Evolutionary conservation across 257 asterid genomes (phyloP).

Genomic region (Solanum clarkiae): DNA sequence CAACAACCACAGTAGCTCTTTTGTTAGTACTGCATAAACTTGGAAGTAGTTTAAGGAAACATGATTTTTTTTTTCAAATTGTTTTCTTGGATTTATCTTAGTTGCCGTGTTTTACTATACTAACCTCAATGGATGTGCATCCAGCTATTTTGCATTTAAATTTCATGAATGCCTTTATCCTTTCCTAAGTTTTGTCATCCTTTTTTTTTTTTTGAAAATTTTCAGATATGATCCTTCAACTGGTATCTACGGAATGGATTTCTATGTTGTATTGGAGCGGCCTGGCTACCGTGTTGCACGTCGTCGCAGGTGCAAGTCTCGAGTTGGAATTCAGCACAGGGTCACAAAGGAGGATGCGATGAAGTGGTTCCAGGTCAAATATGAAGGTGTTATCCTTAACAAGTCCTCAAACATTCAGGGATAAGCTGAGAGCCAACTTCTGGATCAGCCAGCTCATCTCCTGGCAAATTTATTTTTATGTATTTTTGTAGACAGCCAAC

Average conservation of each 20-base stretch:
- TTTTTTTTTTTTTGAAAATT: neutral
- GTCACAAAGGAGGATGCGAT: slow-evolving; percentile 65
- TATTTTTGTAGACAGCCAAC: slow-evolving; percentile 2
- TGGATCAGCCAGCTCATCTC: neutral
- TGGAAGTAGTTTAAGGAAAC: neutral
- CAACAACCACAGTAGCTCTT: neutral
- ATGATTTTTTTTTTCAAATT: neutral
- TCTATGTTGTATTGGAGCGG: slow-evolving; percentile 55
- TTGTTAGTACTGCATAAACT: neutral
- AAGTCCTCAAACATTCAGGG: slow-evolving; percentile 41
- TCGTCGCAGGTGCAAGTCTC: slow-evolving; percentile 68
- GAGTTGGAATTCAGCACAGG: slow-evolving; percentile 74
- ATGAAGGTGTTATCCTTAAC: slow-evolving; percentile 72
- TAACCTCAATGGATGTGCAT: neutral
- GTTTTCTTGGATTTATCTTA: neutral
- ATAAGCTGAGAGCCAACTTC: neutral
- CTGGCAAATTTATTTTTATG: neutral
- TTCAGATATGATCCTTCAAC: slow-evolving; percentile 71
- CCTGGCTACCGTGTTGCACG: slow-evolving; percentile 76
- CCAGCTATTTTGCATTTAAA: neutral
- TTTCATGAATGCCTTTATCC: neutral
- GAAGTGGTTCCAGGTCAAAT: slow-evolving; percentile 77
- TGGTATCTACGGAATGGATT: slow-evolving; percentile 79
- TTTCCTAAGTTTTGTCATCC: neutral
- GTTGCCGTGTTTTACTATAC: neutral